These are phyloP conservation scores for Tetracladium marchalianum DNA, from an alignment of 495 filamentous ascomycete genomes.

Conservation along the genomic window DNA sequence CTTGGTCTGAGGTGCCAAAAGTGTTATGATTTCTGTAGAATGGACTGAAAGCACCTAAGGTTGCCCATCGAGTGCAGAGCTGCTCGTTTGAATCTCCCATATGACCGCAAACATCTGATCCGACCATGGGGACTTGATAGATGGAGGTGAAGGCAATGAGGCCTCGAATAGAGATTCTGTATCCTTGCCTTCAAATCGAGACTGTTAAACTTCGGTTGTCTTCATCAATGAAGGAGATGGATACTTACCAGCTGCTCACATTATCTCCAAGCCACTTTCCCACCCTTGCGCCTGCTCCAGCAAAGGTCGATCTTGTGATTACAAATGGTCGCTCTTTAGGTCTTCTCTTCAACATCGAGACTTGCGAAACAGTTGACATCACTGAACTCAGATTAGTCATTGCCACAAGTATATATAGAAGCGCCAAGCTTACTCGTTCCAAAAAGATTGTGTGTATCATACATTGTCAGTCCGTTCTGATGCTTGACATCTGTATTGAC, in stretches of 20 bases:
- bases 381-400: too few relatives aligned
- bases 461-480: slow-evolving; percentile 56
- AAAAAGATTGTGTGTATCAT: slow-evolving; percentile 31
- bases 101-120: slow-evolving; percentile 73
- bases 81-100: slow-evolving; percentile 58
- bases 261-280: slow-evolving; percentile 89
- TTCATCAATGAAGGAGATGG: too few relatives aligned
- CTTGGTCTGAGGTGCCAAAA: slow-evolving; percentile 46
- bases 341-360: slow-evolving; percentile 59
- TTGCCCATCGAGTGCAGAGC: slow-evolving; percentile 64
- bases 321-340: slow-evolving; percentile 59
- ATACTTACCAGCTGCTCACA: slow-evolving; percentile 47
- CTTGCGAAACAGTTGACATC: slow-evolving; percentile 58
- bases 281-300: slow-evolving; percentile 65
- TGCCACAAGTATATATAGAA: too few relatives aligned
- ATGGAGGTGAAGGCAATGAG: slow-evolving; percentile 68
- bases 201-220: too few relatives aligned
- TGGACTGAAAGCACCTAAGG: slow-evolving; percentile 29
- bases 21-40: slow-evolving; percentile 78
- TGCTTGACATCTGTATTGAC: slow-evolving; percentile 66
- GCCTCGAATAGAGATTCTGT: slow-evolving; percentile 55
- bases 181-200: too few relatives aligned
- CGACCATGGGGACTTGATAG: slow-evolving; percentile 80
- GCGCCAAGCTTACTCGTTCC: too few relatives aligned
- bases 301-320: slow-evolving; percentile 77